Evolutionary conservation across 2,329 filamentous ascomycete species (phyloP), one percentile per base, ranked within the genome.

Genomic region (Aspergillus fructus): DNA sequence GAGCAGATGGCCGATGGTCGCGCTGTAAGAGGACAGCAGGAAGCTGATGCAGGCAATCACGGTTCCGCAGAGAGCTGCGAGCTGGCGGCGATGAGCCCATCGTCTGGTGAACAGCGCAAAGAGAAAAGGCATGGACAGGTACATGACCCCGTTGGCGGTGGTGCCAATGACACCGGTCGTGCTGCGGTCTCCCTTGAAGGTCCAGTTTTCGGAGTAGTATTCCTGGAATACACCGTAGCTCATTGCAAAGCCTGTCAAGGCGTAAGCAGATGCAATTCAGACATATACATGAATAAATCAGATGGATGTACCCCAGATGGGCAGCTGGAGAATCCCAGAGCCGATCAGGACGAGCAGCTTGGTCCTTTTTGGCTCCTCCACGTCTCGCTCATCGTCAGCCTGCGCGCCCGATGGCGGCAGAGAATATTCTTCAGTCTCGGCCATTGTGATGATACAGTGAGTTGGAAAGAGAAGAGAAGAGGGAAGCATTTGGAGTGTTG

Each of bases 211-310:
- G 27, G 41, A 43, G 30, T 50, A 55, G 21, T 55, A 55, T 24
- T 55, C 53, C 5, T 55, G 53, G 47, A 55, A 50, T 3, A 55
- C 47, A 21, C 53, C 53, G 19, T 55, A 55, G 53, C 53, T 55
- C 53, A 55, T 55, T 2, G 39, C 41, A 30, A 55, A 55, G 19
- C 53, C 53, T 55, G 47, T 2, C 8, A 5, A n/a, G 15, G 23
- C 11, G 51, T 53, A 4, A 53, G 51, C 27, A 23, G 12, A 8
- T 40, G 30, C 4, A 53, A 12, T 13, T 0, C 15, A 30, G 15
- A 6, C 27, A 30, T 11, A 37, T 2, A 15, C 23, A 30, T 30
- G 27, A 3, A 11, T 9, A 4, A 30, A 8, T 4, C 11, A 24
- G 39, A 3, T 7, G 30, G 7, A 43, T 47, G 15, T 50, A 55